These are phyloP conservation scores for Ophiostoma australiae DNA, from an alignment of 2,329 filamentous ascomycete genomes.

Conservation along the genomic window DNA sequence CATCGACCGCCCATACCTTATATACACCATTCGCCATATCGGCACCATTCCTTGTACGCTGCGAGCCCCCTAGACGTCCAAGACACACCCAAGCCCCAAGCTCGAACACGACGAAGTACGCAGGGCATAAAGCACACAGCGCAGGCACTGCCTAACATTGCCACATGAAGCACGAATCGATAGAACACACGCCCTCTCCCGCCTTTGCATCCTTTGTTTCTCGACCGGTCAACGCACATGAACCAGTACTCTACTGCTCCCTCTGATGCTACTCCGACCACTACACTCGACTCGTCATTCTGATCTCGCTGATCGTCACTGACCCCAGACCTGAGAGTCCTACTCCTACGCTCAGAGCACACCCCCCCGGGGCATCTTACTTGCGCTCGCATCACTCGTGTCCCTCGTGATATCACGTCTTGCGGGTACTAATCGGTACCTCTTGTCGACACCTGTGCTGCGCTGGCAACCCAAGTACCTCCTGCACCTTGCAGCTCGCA, in stretches of 20 bases:
- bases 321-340: constrained; percentile 11
- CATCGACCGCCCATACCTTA: constrained; percentile 18
- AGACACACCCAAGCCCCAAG: constrained; percentile 4
- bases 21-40: constrained; percentile 12
- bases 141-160: not conserved
- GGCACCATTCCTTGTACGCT: not conserved
- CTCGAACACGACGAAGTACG: not conserved
- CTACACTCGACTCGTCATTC: constrained; percentile 13
- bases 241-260: not conserved
- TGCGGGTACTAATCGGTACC: constrained; percentile 15
- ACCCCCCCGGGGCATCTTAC: not conserved
- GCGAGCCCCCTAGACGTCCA: constrained; percentile 1
- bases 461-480: constrained; percentile 15
- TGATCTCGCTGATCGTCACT: not conserved
- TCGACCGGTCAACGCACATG: not conserved
- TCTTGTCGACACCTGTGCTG: not conserved
- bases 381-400: constrained; percentile 11
- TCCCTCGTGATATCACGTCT: constrained; percentile 15
- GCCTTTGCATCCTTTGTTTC: constrained; percentile 9
- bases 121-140: not conserved
- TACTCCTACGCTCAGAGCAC: constrained; percentile 2
- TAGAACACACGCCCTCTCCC: constrained; percentile 16
- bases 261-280: not conserved
- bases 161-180: constrained; percentile 3
- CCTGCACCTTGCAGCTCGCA: not conserved